Evolutionary conservation across 139 green algal genomes (phyloP), one percentile per base, ranked within the genome.

Genomic region (Micractinium conductrix): DNA sequence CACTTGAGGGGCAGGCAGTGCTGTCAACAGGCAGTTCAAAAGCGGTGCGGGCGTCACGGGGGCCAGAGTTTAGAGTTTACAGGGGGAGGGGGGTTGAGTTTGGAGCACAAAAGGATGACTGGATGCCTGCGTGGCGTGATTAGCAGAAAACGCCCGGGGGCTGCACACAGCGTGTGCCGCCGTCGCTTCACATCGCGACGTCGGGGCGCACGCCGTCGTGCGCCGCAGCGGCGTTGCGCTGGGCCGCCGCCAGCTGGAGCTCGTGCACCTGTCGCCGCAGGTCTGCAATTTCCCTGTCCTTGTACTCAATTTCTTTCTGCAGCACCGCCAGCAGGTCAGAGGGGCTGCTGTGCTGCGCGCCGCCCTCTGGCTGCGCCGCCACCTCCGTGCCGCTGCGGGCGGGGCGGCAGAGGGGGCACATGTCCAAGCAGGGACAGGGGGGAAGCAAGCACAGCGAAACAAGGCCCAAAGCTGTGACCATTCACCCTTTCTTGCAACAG

Each of bases 201-300:
- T n/a, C n/a, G n/a, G n/a, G n/a, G n/a, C n/a, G 38, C 19, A 58
- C 28, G 19, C 35, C 14, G 43, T 74, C 62, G 28, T 76, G 62
- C 1, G 62, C 45, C 16, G 14, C 43, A 10, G 24, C 26, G 33
- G 26, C 22, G 5, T 26, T 22, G 14, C 35, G 19, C 43, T 76
- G 63, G 3, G 79, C 78, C 40, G 48, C 62, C 9, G 79, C 44
- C 67, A 79, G 37, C 80, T 70, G 80, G 67, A 85, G 68, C 19
- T 85, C 37, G 17, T 79, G 80, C 35, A 85, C 67, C 67, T 79
- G 70, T 42, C 37, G 48, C 48, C 48, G 43, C 63, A 87, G 63
- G 33, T 69, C 74, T 0, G 79, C 81, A 30, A 90, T 87, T 9
- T 65, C 44, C 30, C 50, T 19, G 50, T 90, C 82, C 63, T 84